These are phyloP conservation scores for Zalaria sp. DNA, from an alignment of 2,329 filamentous ascomycete genomes.

Conservation along the genomic window DNA sequence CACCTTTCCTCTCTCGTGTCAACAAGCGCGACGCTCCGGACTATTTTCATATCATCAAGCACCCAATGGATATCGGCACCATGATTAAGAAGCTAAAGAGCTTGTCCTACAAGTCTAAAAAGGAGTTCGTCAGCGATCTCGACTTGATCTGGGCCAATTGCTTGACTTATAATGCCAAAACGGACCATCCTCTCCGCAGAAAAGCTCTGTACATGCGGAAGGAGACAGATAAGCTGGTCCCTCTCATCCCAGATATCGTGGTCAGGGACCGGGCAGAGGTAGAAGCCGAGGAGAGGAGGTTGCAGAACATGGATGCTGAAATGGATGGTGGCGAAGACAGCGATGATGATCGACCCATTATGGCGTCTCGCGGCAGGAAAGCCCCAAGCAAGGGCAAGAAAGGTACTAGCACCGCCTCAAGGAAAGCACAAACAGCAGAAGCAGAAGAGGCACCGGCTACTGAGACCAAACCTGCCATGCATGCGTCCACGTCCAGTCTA, in stretches of 20 bases:
- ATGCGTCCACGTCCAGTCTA: conserved; percentile 32
- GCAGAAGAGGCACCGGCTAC: conserved; percentile 66
- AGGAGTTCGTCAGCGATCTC: conserved; percentile 85
- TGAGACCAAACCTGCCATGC: conserved; percentile 55
- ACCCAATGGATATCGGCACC: conserved; percentile 91
- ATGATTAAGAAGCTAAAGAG: conserved; percentile 97
- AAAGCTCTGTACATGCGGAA: conserved; percentile 95
- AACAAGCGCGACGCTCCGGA: conserved; percentile 96
- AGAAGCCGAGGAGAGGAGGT: conserved; percentile 56
- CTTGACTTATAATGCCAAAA: conserved; percentile 85
- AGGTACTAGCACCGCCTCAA: conserved; percentile 41
- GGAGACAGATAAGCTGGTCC: conserved; percentile 91
- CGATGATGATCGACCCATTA: conserved; percentile 86
- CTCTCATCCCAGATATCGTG: conserved; percentile 82
- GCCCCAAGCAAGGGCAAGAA: conserved; percentile 69
- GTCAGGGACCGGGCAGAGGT: conserved; percentile 88
- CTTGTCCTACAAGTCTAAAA: conserved; percentile 49
- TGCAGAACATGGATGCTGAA: conserved; percentile 69
- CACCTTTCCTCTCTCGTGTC: conserved; percentile 85
- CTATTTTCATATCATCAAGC: conserved; percentile 87
- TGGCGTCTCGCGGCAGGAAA: conserved; percentile 88
- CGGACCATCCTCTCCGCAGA: conserved; percentile 72
- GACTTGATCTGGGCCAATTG: conserved; percentile 97
- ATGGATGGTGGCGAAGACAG: conserved; percentile 79
- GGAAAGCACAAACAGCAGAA: conserved; percentile 58